Evolutionary conservation across 495 filamentous ascomycete genomes (phyloP).

Genomic region (Apiosordaria backusii): DNA sequence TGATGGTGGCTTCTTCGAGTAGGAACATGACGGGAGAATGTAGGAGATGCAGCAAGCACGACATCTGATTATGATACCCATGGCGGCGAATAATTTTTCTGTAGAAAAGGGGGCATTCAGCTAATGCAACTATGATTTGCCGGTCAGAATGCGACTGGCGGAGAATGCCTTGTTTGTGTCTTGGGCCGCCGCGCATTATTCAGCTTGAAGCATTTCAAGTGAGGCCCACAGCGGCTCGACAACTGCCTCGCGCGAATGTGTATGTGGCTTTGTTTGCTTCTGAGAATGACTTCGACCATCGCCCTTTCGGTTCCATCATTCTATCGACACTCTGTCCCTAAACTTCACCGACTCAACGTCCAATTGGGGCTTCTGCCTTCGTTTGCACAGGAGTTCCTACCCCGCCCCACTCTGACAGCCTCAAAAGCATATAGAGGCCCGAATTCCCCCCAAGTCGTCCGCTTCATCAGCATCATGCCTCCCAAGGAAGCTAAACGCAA

Average conservation of each 20-base stretch:
- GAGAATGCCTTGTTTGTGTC: background rate
- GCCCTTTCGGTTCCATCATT: background rate
- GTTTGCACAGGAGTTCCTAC: background rate
- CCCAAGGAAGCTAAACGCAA: background rate
- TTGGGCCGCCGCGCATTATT: background rate
- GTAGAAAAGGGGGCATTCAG: background rate
- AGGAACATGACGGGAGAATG: conserved; percentile 11
- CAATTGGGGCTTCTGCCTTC: background rate
- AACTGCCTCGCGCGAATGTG: background rate
- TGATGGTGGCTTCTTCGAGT: conserved; percentile 37
- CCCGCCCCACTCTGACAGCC: background rate
- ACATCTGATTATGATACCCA: conserved; percentile 22
- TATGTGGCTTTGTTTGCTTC: background rate
- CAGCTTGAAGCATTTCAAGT: background rate
- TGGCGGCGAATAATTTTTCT: background rate
- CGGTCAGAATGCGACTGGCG: background rate
- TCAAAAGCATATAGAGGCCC: background rate
- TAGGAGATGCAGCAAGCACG: background rate
- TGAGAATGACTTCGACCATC: background rate
- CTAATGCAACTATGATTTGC: background rate
- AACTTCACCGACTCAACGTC: background rate
- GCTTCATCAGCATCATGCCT: background rate
- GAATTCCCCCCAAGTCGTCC: background rate
- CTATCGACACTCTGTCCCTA: background rate
- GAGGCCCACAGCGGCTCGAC: background rate